Percentiles rank a stretch among this genome's conserved stretches.
Conservation (phyloP, 1,139 yeast genomes). For the Trichomonascaceae sp. region DNA sequence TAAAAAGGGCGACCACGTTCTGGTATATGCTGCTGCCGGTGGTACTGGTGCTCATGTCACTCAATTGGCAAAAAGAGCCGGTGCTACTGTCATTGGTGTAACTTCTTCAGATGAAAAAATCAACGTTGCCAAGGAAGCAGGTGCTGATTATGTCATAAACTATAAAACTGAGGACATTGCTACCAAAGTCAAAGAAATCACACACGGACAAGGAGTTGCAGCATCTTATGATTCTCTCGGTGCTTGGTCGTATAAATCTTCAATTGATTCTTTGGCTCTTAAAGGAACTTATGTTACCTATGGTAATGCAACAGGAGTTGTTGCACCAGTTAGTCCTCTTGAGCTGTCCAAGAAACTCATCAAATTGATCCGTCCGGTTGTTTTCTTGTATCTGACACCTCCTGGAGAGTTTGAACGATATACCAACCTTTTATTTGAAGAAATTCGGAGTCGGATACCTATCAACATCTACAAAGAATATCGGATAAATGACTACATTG, state of each 20-base stretch:
- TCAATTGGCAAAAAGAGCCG: slow-evolving; percentile 55
- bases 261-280: slow-evolving; percentile 55
- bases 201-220: slow-evolving; percentile 64
- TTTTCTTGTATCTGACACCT: slow-evolving; percentile 46
- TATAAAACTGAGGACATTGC: slow-evolving; percentile 52
- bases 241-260: slow-evolving; percentile 62
- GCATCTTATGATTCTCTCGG: slow-evolving; percentile 81
- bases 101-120: slow-evolving; percentile 63
- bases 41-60: slow-evolving; percentile 73
- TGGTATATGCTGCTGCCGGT: slow-evolving; percentile 87
- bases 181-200: slow-evolving; percentile 55
- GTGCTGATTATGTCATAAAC: slow-evolving; percentile 71
- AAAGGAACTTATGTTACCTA: slow-evolving; percentile 71
- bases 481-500: slow-evolving; percentile 55
- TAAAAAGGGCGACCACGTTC: slow-evolving; percentile 57
- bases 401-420: slow-evolving; percentile 57
- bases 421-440: slow-evolving; percentile 40
- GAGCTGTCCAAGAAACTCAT: slow-evolving; percentile 56
- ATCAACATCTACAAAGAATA: slow-evolving; percentile 49
- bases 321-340: slow-evolving; percentile 54
- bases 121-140: slow-evolving; percentile 50
- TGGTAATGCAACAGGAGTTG: slow-evolving; percentile 86
- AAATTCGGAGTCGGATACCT: slow-evolving; percentile 43
- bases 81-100: slow-evolving; percentile 78
- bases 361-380: slow-evolving; percentile 55